Evolutionary conservation across 345 rosid genomes (phyloP), one percentile per base, ranked within the genome.

Genomic region (Eucalyptus victrix): DNA sequence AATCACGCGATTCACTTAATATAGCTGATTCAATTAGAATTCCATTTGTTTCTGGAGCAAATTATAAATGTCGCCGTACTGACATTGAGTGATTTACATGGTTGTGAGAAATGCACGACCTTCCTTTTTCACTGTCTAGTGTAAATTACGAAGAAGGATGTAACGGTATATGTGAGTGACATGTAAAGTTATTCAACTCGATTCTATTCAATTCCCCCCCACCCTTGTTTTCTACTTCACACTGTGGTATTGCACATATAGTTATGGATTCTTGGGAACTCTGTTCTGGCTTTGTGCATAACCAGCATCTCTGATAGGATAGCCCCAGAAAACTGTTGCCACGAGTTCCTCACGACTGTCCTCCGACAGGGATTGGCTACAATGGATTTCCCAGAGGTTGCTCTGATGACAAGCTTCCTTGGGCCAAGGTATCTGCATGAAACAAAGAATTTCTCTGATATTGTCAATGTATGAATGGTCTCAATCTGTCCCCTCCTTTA

Each of bases 321-420:
- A 40, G 37, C 76, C 4, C 76, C 53, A 45, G 34, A 60, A 53
- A 47, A 53, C 51, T 42, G 32, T 67, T 81, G 72, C 83, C 47
- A 76, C 1, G 5, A 21, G 83, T 21, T 76, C 85, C 47, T 76
- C 85, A 76, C 47, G 5, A 40, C 40, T 90, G 54, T 47, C 80
- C 86, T 90, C 88, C 32, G 2, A 88, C 89, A 97, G 99, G 99
- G 89, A 97, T 97, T 89, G 99, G 99, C 90, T 97, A 97, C 90
- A 97, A 97, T 93, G 99, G 99, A 81, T 97, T 97, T 96, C 99
- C 99, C 50, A 94, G 99, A 93, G 99, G 99, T 87, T 97, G 99
- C 91, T 97, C 99, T 6, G 99, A 97, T 93, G 99, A 97, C 90
- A 93, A 89, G 91, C 99, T 97, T 94, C 98, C 99, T 30, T 97